Conservation (phyloP, 306 rosid genomes). For the Prunus armeniaca region DNA sequence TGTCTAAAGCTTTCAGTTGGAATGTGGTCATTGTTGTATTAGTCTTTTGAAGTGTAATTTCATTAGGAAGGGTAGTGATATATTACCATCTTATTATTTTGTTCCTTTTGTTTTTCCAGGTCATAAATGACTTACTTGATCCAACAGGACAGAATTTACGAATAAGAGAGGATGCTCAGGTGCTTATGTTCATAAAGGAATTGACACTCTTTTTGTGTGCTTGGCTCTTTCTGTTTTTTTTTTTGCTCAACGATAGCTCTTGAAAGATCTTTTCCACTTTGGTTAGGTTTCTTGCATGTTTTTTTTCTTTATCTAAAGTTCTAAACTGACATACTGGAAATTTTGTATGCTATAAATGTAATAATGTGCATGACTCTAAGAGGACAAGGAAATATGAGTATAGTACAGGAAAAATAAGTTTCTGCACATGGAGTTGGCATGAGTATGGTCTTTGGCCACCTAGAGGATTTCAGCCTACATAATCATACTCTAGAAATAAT, state of each 20-base stretch:
- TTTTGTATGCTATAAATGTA: not conserved
- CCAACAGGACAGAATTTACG: conserved; percentile 80
- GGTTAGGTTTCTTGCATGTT: not conserved
- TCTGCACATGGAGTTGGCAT: not conserved
- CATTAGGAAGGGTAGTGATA: not conserved
- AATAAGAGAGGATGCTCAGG: conserved; percentile 90
- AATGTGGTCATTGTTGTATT: not conserved
- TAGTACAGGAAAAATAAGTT: not conserved
- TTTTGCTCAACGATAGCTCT: not conserved
- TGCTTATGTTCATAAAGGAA: conserved; percentile 28
- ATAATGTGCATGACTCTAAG: not conserved
- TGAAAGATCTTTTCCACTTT: not conserved
- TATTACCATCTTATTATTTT: not conserved
- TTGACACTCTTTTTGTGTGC: not conserved
- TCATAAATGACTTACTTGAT: conserved; percentile 83
- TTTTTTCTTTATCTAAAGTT: not conserved
- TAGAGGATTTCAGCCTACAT: not conserved
- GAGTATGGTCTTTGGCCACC: not conserved
- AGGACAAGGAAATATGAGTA: not conserved
- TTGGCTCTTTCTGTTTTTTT: not conserved
- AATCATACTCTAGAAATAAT: not conserved
- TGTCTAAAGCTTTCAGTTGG: not conserved
- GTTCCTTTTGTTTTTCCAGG: conserved; percentile 38
- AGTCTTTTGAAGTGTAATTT: not conserved
- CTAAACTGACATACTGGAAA: not conserved